These are phyloP conservation scores for Barbatosphaeria neglecta DNA, from an alignment of 495 filamentous ascomycete species.

Conservation along the genomic window DNA sequence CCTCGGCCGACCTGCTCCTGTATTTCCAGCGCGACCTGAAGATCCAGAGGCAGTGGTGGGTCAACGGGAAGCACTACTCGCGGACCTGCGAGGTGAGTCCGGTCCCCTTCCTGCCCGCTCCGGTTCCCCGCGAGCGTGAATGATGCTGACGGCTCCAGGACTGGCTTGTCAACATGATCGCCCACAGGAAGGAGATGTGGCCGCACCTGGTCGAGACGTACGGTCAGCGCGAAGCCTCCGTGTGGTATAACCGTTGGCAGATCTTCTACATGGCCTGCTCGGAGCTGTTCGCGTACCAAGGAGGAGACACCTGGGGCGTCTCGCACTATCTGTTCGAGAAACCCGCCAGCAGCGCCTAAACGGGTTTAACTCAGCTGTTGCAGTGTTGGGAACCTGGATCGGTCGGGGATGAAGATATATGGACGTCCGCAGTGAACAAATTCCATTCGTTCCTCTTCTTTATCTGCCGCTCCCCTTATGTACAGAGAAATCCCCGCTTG, in stretches of 20 bases:
- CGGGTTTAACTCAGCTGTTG: too few relatives aligned
- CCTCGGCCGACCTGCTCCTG: slow-evolving; percentile 49
- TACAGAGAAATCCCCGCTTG: neutral
- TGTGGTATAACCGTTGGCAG: slow-evolving; percentile 57
- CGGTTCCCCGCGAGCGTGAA: neutral
- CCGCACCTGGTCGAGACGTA: slow-evolving; percentile 49
- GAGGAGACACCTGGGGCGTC: slow-evolving; percentile 53
- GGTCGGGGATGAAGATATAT: too few relatives aligned
- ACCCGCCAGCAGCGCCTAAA: slow-evolving; percentile 3
- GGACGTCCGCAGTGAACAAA: neutral
- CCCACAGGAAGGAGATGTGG: slow-evolving; percentile 44
- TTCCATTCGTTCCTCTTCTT: neutral
- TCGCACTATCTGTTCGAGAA: slow-evolving; percentile 52
- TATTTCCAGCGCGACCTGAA: slow-evolving; percentile 53
- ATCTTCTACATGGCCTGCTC: slow-evolving; percentile 59
- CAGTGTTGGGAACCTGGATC: too few relatives aligned
- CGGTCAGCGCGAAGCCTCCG: slow-evolving; percentile 38
- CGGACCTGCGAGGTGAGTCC: slow-evolving; percentile 48
- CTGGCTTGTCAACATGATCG: slow-evolving; percentile 43
- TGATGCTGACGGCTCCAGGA: slow-evolving; percentile 27
- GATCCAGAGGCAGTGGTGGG: slow-evolving; percentile 51
- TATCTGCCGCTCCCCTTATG: neutral
- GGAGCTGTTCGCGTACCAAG: slow-evolving; percentile 50
- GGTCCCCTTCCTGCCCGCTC: neutral
- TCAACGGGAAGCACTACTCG: slow-evolving; percentile 51